phyloP scores from a whole-genome alignment of 2,329 filamentous ascomycete genomes.

The Calonectria pseudoreteaudii region DNA sequence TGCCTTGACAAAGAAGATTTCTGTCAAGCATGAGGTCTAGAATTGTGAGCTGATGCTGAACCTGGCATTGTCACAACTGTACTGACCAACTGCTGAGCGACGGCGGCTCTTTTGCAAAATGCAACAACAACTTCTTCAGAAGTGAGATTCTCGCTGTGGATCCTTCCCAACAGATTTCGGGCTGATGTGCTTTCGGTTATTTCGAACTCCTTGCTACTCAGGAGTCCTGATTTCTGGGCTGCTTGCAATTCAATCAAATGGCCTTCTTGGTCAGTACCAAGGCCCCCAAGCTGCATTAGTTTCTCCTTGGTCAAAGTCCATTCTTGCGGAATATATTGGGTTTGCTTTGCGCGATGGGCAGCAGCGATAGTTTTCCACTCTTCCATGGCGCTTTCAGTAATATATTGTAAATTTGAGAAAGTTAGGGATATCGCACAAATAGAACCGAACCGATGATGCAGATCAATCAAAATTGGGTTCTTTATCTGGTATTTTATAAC shows the following conservation, averaged over 20 bases:
- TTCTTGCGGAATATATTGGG: not conserved
- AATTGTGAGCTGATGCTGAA: not conserved
- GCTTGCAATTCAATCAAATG: not conserved
- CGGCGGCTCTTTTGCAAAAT: constrained; percentile 43
- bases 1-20: constrained; percentile 58
- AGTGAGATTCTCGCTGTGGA: constrained; percentile 46
- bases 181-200: constrained; percentile 58
- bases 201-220: constrained; percentile 48
- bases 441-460: too few relatives aligned
- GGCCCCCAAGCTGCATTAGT: not conserved
- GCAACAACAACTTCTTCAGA: constrained; percentile 51
- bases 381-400: not conserved
- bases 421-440: not conserved
- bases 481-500: too few relatives aligned
- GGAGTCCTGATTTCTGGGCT: not conserved
- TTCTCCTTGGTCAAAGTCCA: not conserved
- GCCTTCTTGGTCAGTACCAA: not conserved
- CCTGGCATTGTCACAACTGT: too few relatives aligned
- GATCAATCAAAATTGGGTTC: too few relatives aligned
- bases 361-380: not conserved
- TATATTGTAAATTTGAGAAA: too few relatives aligned
- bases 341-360: not conserved
- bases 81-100: constrained; percentile 46
- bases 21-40: constrained; percentile 52
- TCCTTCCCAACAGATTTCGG: constrained; percentile 49